These are phyloP conservation scores for Capsella bursapastoris DNA, from an alignment of 345 rosid species.

Conservation along the genomic window DNA sequence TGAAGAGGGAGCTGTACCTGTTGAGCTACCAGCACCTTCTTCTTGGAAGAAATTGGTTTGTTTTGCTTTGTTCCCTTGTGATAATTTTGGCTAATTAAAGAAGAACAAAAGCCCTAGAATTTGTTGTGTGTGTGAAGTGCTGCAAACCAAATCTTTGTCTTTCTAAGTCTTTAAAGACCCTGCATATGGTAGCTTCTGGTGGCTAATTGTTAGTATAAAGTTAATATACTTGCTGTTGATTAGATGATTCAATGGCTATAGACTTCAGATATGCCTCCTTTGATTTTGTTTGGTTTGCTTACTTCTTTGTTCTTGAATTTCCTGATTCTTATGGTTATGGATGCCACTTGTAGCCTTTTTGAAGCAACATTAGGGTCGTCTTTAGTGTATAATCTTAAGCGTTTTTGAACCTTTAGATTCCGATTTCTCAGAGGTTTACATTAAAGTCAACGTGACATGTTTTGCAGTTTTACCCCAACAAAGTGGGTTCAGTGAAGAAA, in stretches of 20 bases:
- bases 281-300: not conserved
- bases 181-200: not conserved
- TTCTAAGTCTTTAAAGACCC: not conserved
- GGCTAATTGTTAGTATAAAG: not conserved
- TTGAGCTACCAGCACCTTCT: slow-evolving; percentile 82
- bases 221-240: slow-evolving; percentile 1
- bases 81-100: not conserved
- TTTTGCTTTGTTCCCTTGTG: slow-evolving; percentile 7
- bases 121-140: slow-evolving; percentile 3
- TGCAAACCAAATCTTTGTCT: slow-evolving; percentile 6
- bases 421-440: not conserved
- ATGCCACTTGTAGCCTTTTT: slow-evolving; percentile 14
- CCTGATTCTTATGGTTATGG: not conserved
- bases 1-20: slow-evolving; percentile 58
- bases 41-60: slow-evolving; percentile 83
- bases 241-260: not conserved
- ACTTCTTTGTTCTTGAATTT: not conserved
- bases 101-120: not conserved
- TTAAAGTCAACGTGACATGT: slow-evolving; percentile 9
- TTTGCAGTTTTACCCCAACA: slow-evolving; percentile 63
- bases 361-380: not conserved
- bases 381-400: not conserved
- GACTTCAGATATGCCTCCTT: not conserved
- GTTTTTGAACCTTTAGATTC: not conserved
- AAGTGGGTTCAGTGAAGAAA: slow-evolving; percentile 65